Percentiles rank a stretch among this genome's conserved stretches.
phyloP scores from a whole-genome alignment of 108 stramenopile species.

The Cyclostephanos invisitatus region DNA sequence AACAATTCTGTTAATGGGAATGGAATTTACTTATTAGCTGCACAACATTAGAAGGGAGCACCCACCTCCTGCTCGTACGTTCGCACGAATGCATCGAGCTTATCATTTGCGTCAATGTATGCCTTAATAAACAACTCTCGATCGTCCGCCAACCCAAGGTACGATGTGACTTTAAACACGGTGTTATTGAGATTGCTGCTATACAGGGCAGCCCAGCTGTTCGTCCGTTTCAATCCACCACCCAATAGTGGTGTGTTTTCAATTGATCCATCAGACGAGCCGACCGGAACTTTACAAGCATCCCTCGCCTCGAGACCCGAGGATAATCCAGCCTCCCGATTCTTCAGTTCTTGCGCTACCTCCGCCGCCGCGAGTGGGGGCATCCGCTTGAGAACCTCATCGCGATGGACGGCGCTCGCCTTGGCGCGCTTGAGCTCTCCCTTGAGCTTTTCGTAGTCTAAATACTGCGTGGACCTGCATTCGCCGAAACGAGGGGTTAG shows the following conservation, averaged over 20 bases:
- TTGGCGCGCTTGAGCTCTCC: conserved; percentile 45
- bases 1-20: not conserved
- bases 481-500: not conserved
- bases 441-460: conserved; percentile 70
- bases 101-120: conserved; percentile 33
- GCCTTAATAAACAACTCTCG: conserved; percentile 11
- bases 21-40: not conserved
- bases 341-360: conserved; percentile 27
- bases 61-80: conserved; percentile 50
- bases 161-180: conserved; percentile 32
- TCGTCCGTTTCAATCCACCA: not conserved
- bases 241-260: conserved; percentile 8
- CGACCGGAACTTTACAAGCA: not conserved
- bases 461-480: conserved; percentile 54
- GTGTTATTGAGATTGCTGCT: conserved; percentile 16
- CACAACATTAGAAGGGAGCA: not conserved
- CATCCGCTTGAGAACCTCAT: conserved; percentile 50
- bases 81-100: conserved; percentile 24
- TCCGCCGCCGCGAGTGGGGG: conserved; percentile 46
- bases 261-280: not conserved
- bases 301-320: not conserved
- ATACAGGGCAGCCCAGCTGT: conserved; percentile 1
- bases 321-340: not conserved
- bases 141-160: conserved; percentile 37
- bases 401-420: conserved; percentile 17